Conservation (phyloP, 2,329 filamentous ascomycete species). For the Fusarium phyllophilum region DNA sequence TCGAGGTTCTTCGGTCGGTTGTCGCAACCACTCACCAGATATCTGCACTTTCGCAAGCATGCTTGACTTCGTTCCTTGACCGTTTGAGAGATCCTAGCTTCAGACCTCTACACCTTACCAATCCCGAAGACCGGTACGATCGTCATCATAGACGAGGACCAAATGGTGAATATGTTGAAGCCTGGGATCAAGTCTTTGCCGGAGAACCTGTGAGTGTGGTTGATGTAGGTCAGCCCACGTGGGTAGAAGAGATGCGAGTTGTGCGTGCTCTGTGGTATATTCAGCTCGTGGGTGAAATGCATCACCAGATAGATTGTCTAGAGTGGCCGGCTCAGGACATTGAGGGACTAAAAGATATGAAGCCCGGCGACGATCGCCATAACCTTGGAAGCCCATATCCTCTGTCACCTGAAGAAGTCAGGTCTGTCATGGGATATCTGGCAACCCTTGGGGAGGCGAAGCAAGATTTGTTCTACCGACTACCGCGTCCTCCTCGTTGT, state of each 20-base stretch:
- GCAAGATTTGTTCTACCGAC: constrained; percentile 6
- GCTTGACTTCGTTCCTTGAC: constrained; percentile 29
- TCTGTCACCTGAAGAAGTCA: constrained; percentile 1
- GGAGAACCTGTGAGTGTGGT: constrained; percentile 6
- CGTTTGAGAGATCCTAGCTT: constrained; percentile 24
- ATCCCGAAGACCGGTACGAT: too few species aligned
- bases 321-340: not conserved
- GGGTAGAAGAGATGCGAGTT: constrained; percentile 42
- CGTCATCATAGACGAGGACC: not conserved
- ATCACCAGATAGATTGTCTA: not conserved
- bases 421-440: constrained; percentile 14
- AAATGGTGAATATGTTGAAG: not conserved
- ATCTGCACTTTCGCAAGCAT: constrained; percentile 30
- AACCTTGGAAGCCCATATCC: too few species aligned
- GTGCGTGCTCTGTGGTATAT: constrained; percentile 33
- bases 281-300: constrained; percentile 27
- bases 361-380: too few species aligned
- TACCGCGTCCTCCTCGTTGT: not conserved
- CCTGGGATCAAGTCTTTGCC: constrained; percentile 17
- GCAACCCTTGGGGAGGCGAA: not conserved
- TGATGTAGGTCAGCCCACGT: constrained; percentile 27
- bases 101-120: not conserved
- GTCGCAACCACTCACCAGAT: constrained; percentile 33
- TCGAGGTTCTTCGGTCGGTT: constrained; percentile 16
- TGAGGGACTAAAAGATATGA: not conserved